A percentile compares a stretch with the other conserved stretches of the same genome.
Conservation (phyloP, 73 alveolate species). For the Tetrahymena borealis region DNA sequence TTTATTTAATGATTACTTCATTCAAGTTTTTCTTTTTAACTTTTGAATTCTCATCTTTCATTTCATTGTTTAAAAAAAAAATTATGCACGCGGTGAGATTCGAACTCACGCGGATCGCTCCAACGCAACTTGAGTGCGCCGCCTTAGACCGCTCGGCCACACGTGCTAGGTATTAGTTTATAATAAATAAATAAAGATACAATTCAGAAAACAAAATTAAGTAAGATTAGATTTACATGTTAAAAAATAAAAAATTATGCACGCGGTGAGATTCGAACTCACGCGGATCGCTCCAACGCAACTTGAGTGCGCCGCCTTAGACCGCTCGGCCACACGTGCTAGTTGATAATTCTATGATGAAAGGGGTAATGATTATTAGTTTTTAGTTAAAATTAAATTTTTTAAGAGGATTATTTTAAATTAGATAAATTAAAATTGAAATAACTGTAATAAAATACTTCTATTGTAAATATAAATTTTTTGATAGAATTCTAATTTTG, state of each 20-base stretch:
- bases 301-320: slow-evolving; percentile 7
- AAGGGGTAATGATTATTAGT: background rate
- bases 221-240: background rate
- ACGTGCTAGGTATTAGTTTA: background rate
- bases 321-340: slow-evolving; percentile 9
- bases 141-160: slow-evolving; percentile 9
- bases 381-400: background rate
- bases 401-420: too few species aligned
- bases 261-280: slow-evolving; percentile 6
- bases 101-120: slow-evolving; percentile 8
- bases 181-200: background rate
- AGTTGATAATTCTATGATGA: background rate
- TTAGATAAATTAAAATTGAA: too few species aligned
- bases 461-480: too few species aligned
- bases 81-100: slow-evolving; percentile 3
- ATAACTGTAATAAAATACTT: too few species aligned
- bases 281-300: slow-evolving; percentile 8
- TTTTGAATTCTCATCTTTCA: background rate
- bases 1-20: too few species aligned
- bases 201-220: background rate
- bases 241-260: background rate
- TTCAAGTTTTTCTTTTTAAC: too few species aligned
- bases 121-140: slow-evolving; percentile 7
- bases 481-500: too few species aligned
- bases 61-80: background rate